phyloP scores from a whole-genome alignment of 1,284 basidiomycete species.

The Inonotus hispidus region DNA sequence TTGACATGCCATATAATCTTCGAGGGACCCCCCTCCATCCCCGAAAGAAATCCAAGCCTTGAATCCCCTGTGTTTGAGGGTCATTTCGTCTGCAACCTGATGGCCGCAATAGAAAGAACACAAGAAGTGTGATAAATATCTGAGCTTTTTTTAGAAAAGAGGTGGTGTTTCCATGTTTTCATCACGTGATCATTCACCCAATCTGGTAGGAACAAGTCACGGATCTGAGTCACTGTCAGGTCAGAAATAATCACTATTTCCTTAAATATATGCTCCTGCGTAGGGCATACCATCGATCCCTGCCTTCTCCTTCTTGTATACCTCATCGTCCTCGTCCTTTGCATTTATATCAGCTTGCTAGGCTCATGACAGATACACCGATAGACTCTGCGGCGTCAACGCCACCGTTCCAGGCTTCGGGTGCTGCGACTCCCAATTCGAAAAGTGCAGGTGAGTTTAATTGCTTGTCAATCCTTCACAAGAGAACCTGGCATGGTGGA shows the following conservation, averaged over 20 bases:
- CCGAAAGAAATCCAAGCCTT: not conserved
- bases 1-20: not conserved
- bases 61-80: not conserved
- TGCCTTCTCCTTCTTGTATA: not conserved
- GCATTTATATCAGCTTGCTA: not conserved
- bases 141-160: too few relatives aligned
- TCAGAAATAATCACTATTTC: not conserved
- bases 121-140: too few relatives aligned
- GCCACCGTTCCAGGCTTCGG: slow-evolving; percentile 4
- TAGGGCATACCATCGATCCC: slow-evolving; percentile 13
- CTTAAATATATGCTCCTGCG: slow-evolving; percentile 15
- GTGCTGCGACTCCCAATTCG: slow-evolving; percentile 27
- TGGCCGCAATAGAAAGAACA: not conserved
- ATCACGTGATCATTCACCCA: not conserved
- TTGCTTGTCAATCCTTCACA: not conserved
- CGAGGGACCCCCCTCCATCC: not conserved
- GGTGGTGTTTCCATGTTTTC: too few relatives aligned
- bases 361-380: slow-evolving; percentile 18
- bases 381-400: not conserved
- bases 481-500: not conserved
- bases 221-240: slow-evolving; percentile 1
- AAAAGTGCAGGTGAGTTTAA: slow-evolving; percentile 30
- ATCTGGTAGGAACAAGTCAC: not conserved
- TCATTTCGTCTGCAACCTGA: not conserved
- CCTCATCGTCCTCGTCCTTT: not conserved